Conservation (phyloP, 176 grass and related monocot genomes). For the Chloris gayana region DNA sequence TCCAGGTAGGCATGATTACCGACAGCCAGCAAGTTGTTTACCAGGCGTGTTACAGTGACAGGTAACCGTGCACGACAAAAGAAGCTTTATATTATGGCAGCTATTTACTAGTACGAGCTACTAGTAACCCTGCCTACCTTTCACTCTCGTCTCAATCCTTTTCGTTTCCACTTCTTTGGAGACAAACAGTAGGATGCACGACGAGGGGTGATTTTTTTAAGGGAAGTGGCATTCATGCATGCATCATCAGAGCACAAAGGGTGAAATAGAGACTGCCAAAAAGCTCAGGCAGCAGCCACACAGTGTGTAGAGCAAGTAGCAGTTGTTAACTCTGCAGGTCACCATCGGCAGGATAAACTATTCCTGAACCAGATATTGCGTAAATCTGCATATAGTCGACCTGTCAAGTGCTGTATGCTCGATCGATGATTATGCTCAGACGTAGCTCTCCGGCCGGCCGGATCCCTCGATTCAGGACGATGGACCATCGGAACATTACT, state of each 20-base stretch:
- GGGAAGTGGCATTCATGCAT: neutral
- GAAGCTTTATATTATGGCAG: neutral
- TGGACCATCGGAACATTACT: slow-evolving; percentile 7
- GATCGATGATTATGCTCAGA: neutral
- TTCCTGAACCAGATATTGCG: neutral
- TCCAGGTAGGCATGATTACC: slow-evolving; percentile 43
- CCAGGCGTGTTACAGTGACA: neutral
- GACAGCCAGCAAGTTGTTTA: neutral
- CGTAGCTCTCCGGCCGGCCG: neutral
- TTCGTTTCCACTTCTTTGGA: neutral
- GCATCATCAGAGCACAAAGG: neutral
- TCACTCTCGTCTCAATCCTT: neutral
- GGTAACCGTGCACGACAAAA: neutral
- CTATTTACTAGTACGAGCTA: no score
- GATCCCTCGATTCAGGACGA: slow-evolving; percentile 14
- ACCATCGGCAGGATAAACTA: neutral
- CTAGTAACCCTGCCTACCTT: neutral
- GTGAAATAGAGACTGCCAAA: neutral
- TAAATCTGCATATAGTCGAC: no score
- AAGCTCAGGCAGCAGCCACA: neutral
- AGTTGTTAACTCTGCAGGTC: neutral
- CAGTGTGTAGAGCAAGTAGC: neutral
- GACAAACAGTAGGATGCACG: neutral
- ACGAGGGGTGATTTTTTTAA: neutral
- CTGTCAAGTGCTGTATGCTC: no score